Percentiles rank a stretch among this genome's conserved stretches.
Evolutionary conservation across 352 stramenopile species (phyloP).

Genomic region (Globisporangium camurandrum): DNA sequence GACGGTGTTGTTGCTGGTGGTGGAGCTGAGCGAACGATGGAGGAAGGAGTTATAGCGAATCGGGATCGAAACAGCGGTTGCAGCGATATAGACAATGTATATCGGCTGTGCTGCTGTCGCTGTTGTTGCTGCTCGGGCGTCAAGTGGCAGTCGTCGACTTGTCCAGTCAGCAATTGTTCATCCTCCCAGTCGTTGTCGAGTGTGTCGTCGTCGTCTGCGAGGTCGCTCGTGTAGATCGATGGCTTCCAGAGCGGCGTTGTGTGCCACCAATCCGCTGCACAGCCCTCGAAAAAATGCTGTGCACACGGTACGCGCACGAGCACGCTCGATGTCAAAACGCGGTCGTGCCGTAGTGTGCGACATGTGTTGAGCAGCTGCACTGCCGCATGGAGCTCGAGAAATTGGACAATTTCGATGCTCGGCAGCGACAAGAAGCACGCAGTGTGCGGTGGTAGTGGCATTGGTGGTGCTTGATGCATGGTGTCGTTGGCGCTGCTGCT

Average conservation of each 20-base stretch:
- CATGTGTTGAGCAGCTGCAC: conserved; percentile 41
- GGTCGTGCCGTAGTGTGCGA: conserved; percentile 27
- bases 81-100: too few species aligned
- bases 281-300: conserved; percentile 48
- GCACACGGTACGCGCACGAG: conserved; percentile 38
- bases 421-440: conserved; percentile 32
- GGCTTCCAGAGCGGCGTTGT: conserved; percentile 32
- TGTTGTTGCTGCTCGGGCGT: neutral
- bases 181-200: conserved; percentile 43
- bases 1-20: neutral
- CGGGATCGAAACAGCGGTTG: too few species aligned
- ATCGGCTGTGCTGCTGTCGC: neutral
- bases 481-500: too few species aligned
- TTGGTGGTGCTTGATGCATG: too few species aligned
- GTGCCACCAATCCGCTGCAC: conserved; percentile 48
- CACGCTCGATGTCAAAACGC: conserved; percentile 31
- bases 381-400: conserved; percentile 35
- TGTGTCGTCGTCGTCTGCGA: conserved; percentile 20
- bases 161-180: conserved; percentile 16
- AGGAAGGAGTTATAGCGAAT: too few species aligned
- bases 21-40: too few species aligned
- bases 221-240: conserved; percentile 13
- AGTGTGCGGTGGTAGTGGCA: too few species aligned
- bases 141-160: conserved; percentile 34
- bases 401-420: conserved; percentile 31